Percentiles rank a stretch among this genome's conserved stretches.
phyloP scores from a whole-genome alignment of 2,329 filamentous ascomycete genomes.

The Aureobasidium mangrovei region DNA sequence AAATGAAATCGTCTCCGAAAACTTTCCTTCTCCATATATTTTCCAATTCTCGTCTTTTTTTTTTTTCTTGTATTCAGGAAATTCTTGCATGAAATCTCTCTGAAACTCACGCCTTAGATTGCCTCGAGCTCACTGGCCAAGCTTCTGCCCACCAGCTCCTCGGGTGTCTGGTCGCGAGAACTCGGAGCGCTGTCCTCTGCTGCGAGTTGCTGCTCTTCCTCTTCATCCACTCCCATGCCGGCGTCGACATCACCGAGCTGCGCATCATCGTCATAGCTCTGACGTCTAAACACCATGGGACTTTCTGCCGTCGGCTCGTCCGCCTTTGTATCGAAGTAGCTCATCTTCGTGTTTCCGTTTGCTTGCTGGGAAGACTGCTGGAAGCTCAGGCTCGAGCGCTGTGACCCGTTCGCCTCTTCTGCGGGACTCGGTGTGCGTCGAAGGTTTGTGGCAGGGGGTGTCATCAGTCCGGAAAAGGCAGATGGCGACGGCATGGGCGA shows the following conservation, averaged over 20 bases:
- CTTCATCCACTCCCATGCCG: slow-evolving; percentile 27
- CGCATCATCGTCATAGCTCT: slow-evolving; percentile 52
- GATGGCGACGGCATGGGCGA: slow-evolving; percentile 45
- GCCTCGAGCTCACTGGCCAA: slow-evolving; percentile 22
- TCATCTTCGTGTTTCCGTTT: neutral
- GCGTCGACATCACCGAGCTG: slow-evolving; percentile 43
- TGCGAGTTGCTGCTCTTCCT: slow-evolving; percentile 21
- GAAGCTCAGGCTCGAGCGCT: slow-evolving; percentile 12
- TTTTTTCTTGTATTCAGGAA: neutral
- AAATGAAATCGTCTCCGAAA: neutral
- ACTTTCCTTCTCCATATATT: neutral
- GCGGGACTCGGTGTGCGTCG: slow-evolving; percentile 50
- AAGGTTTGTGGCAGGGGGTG: slow-evolving; percentile 70
- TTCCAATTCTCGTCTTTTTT: neutral
- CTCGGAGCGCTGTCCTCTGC: slow-evolving; percentile 18
- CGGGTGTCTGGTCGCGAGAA: slow-evolving; percentile 16
- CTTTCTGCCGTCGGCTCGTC: slow-evolving; percentile 21
- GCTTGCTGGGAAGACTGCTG: slow-evolving; percentile 15
- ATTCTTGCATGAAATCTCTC: no score
- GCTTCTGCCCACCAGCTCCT: slow-evolving; percentile 17
- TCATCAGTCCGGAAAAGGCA: slow-evolving; percentile 73
- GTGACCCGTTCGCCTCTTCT: slow-evolving; percentile 1
- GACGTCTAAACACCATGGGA: slow-evolving; percentile 47
- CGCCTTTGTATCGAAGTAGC: neutral
- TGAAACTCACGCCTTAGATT: neutral